phyloP scores from a whole-genome alignment of 345 rosid genomes.

The Syzygium aqueum region DNA sequence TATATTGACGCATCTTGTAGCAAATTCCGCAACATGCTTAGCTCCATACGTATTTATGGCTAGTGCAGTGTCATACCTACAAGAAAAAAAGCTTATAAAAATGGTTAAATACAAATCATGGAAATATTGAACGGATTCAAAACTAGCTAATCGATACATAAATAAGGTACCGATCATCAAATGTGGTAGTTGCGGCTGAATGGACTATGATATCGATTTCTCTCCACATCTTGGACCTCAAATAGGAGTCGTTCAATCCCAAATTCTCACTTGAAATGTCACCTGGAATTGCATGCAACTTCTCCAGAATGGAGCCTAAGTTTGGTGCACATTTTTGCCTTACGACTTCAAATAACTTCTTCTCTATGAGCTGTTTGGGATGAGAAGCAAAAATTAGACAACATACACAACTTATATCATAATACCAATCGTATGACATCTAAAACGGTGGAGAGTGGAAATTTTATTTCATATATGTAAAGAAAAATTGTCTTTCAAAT shows the following conservation, averaged over 20 bases:
- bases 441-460: too few species aligned
- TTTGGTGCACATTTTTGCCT: neutral
- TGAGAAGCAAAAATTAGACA: neutral
- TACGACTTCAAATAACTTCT: neutral
- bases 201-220: neutral
- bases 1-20: too few species aligned
- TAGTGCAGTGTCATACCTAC: too few species aligned
- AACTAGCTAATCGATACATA: too few species aligned
- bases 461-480: too few species aligned
- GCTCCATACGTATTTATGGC: too few species aligned
- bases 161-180: neutral
- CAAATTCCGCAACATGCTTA: too few species aligned
- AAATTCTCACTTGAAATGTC: neutral
- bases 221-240: neutral
- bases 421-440: too few species aligned
- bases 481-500: neutral
- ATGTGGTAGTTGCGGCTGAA: neutral
- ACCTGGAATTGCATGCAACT: neutral
- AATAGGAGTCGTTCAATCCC: neutral
- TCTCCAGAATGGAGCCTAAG: neutral
- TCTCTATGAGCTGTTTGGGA: slow-evolving; percentile 8
- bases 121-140: neutral
- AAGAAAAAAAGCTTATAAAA: too few species aligned
- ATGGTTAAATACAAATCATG: too few species aligned
- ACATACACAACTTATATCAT: neutral